phyloP scores from a whole-genome alignment of 73 alveolate genomes.

The Symbiodinium natans region DNA sequence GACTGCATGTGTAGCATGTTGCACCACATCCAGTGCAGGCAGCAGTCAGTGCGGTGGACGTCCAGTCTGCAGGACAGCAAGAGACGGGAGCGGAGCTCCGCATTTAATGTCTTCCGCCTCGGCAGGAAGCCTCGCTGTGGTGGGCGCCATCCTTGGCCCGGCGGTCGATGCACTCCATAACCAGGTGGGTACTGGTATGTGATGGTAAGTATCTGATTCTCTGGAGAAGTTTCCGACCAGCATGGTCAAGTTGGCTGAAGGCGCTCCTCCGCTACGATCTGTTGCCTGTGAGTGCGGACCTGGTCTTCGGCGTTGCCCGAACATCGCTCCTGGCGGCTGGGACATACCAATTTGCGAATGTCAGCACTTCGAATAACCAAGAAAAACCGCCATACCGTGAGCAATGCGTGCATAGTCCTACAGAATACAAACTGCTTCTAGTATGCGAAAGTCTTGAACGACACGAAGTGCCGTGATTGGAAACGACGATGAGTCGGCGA shows the following conservation, averaged over 20 bases:
- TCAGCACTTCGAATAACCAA: not conserved
- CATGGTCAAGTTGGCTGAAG: no score
- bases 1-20: not conserved
- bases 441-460: not conserved
- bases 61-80: not conserved
- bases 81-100: no score
- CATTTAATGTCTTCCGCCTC: no score
- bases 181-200: not conserved
- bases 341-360: not conserved
- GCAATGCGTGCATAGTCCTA: no score
- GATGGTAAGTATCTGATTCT: no score
- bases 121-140: conserved; percentile 38
- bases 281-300: conserved; percentile 12
- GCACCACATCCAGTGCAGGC: not conserved
- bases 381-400: no score
- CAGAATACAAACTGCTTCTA: no score
- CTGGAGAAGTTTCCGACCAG: no score
- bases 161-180: conserved; percentile 67
- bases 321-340: not conserved
- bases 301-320: conserved; percentile 45
- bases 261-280: conserved; percentile 36
- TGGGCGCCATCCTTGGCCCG: conserved; percentile 47
- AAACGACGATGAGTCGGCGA: no score
- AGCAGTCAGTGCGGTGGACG: not conserved
- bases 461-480: no score